Evolutionary conservation across 345 rosid genomes (phyloP), one percentile per base, ranked within the genome.

Genomic region (Citrus inodora): DNA sequence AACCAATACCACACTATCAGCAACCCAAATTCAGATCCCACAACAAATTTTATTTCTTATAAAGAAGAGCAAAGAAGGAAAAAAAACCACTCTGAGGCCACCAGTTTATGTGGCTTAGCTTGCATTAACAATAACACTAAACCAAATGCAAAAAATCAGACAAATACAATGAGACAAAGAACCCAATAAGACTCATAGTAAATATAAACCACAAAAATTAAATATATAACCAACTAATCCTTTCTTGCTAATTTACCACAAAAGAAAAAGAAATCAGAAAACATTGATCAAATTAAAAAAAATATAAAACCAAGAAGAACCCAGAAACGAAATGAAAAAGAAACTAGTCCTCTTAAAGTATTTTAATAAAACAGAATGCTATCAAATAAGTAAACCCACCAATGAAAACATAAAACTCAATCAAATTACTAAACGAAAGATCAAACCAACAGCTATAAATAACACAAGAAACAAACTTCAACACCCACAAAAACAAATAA

Each of bases 21-120:
- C 24, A 83, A 79, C 80, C 66, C 65, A 63, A 67, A 22, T 78
- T 80, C 64, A 67, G 83, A 83, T 78, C 87, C 84, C 69, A 55
- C 32, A 37, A 53, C 14, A 38, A 67, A 19, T 35, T 66, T 66
- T 19, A 25, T 21, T 33, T 30, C 33, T 30, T 64, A 0, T 14
- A 14, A 64, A 32, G 33, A 7, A 30, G 19, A 30, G 16, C 32
- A 14, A 37, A 76, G 38, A 9, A 64, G 35, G 21, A 75, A 58
- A 32, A 32, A 73, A 59, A 76, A 78, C 71, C 67, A 55, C 38
- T 48, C 53, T 71, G 22, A 19, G 53, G 53, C 56, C 55, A 76
- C 30, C 60, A 71, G 21, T 69, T 30, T 24, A 61, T 51, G 11
- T 28, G 61, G 61, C 71, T 53, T 58, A 68, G 66, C 75, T 61